Evolutionary conservation across 345 rosid species (phyloP), one percentile per base, ranked within the genome.

Genomic region (Odontarrhena argentea): DNA sequence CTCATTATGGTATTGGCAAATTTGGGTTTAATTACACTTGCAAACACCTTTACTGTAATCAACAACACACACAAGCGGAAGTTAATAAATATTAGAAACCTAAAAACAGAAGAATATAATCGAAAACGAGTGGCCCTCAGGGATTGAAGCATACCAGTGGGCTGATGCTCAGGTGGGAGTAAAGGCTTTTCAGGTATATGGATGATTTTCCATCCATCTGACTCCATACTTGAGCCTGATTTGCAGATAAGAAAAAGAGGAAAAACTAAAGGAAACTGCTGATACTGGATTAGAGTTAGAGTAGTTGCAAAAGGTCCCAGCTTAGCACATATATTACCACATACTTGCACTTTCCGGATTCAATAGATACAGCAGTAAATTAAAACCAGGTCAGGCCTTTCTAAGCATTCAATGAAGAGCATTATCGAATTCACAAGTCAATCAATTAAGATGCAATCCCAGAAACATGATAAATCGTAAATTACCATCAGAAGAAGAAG

Each of bases 11-110:
- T 73, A 70, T 89, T 87, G 46, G 92, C 86, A 55, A 63, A 60
- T 65, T 86, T 86, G 9, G 90, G 93, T 67, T 89, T 86, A 50
- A 89, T 76, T 3, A 68, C 60, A 30, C 93, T 80, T 1, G 93
- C 91, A 73, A 77, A 69, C n/a, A 84, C 93, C 70, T 78, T 73
- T 59, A 84, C 98, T 89, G 74, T 12, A 30, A 3, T 14, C 28
- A 60, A 40, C 1, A 61, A 41, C 25, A 69, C 36, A 30, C 25
- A 15, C 11, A 14, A 55, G 32, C 55, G 26, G 3, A 8, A 57
- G 25, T 41, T 30, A 61, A 36, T 14, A 8, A 25, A 13, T 25
- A 12, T 15, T 3, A 36, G 1, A 9, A 55, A 7, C 6, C 9
- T 36, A 62, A 18, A 18, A 18, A 18, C 24, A 8, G 22, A 0